Base-by-base conservation (phyloP, 148 eudicot species). In the Simmondsia chinensis region DNA sequence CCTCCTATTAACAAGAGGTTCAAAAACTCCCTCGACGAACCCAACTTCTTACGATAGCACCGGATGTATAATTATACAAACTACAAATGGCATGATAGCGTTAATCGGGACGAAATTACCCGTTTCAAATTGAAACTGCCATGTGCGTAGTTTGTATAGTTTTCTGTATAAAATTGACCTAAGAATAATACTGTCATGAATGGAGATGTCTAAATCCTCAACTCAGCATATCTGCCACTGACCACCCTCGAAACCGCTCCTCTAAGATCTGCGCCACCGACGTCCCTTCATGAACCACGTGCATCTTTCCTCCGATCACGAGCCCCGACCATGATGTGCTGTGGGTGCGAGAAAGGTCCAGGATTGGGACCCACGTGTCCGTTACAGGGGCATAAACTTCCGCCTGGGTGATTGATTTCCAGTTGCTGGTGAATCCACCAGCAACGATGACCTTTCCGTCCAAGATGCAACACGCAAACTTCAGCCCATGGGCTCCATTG, bases 401-500 rank as follows among this genome's bases (percentile, higher is more conserved):
- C 4, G 83, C 83, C 27, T 65, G 65, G 5, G 80, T 50, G 13
- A 74, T 81, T 16, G 89, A 81, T 62, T 76, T 73, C 63, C 80
- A 46, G 83, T 70, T 70, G 63, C 58, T 65, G 9, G 83, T 77
- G 53, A 81, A 81, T 16, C 89, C 89, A 26, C 89, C 89, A 1
- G 89, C 80, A 6, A 71, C 89, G 9, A 76, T 56, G 26, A 81
- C 77, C 61, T 73, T 81, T 19, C 75, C 83, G 28, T 62, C 66
- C 30, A 63, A 46, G 18, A 67, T 78, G 29, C 83, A 76, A 47
- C 89, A 81, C 0, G 83, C 89, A 51, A 81, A 81, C 89, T 70
- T 71, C 41, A 8, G 83, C 71, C 13, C 75, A 50, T 24, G 24
- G 65, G 55, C 65, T 30, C 89, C 89, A 81, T 29, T 20, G 50